phyloP scores from a whole-genome alignment of 2,329 filamentous ascomycete species.

The Penicillium concentricum region DNA sequence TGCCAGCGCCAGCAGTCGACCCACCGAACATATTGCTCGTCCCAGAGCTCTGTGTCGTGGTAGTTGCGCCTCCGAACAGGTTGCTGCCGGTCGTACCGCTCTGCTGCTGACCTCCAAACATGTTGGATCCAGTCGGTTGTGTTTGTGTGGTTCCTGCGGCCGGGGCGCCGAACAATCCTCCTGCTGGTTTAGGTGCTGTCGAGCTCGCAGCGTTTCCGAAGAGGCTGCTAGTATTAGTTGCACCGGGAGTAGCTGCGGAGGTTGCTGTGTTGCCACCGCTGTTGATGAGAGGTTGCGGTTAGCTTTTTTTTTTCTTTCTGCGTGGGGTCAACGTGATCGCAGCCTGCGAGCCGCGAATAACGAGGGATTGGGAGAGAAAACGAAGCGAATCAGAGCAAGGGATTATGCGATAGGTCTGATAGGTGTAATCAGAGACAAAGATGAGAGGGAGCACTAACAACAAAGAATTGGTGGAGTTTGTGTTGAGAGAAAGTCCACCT shows the following conservation, averaged over 20 bases:
- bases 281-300: constrained; percentile 11
- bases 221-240: constrained; percentile 29
- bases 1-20: constrained; percentile 12
- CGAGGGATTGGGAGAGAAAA: not conserved
- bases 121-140: constrained; percentile 30
- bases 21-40: constrained; percentile 35
- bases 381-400: constrained; percentile 7
- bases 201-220: constrained; percentile 30
- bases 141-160: constrained; percentile 27
- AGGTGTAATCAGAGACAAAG: constrained; percentile 1
- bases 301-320: constrained; percentile 9
- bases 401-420: constrained; percentile 2
- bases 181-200: constrained; percentile 33
- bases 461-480: constrained; percentile 47
- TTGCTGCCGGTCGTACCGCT: constrained; percentile 25
- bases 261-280: constrained; percentile 28
- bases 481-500: constrained; percentile 54
- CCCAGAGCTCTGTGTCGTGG: constrained; percentile 31
- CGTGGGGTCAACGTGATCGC: not conserved
- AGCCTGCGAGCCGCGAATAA: not conserved
- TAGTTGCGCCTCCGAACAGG: constrained; percentile 30
- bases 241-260: constrained; percentile 27
- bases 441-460: constrained; percentile 42
- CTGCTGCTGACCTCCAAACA: constrained; percentile 37
- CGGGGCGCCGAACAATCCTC: constrained; percentile 33